A percentile compares a stretch with the other conserved stretches of the same genome.
These are phyloP conservation scores for Musa schizocarpa DNA, from an alignment of 176 grass and related monocot genomes.

Conservation along the genomic window DNA sequence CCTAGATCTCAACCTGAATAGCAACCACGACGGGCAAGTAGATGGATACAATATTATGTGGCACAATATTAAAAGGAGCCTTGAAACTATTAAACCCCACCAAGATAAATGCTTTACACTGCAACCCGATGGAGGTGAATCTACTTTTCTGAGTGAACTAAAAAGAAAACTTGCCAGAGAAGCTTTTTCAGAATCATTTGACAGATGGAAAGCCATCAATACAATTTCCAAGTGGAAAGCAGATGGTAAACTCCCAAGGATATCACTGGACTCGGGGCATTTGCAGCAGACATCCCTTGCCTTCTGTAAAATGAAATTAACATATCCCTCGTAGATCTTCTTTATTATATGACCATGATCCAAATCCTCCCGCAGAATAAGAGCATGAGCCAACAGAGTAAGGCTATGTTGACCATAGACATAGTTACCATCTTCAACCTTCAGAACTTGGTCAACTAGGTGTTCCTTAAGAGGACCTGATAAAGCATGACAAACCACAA, in stretches of 20 bases:
- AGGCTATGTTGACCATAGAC: conserved; percentile 68
- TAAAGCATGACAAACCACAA: conserved; percentile 53
- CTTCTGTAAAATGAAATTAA: conserved; percentile 53
- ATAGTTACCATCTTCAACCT: conserved; percentile 61
- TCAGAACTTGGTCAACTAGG: conserved; percentile 72
- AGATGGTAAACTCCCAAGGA: conserved; percentile 54
- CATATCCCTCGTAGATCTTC: conserved; percentile 54
- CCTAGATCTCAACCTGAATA: conserved; percentile 67
- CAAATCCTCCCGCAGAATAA: conserved; percentile 45
- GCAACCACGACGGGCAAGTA: conserved; percentile 70
- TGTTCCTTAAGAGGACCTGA: conserved; percentile 52
- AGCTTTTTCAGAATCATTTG: conserved; percentile 47
- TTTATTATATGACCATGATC: conserved; percentile 34
- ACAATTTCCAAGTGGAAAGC: conserved; percentile 89
- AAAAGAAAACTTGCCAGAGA: conserved; percentile 42
- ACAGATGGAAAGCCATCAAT: conserved; percentile 74
- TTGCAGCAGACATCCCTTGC: conserved; percentile 38
- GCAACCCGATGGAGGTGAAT: conserved; percentile 30
- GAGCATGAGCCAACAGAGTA: conserved; percentile 58
- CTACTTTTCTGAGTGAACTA: conserved; percentile 51
- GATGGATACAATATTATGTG: conserved; percentile 79
- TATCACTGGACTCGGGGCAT: conserved; percentile 34
- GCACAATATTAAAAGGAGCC: conserved; percentile 55
- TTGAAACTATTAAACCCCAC: conserved; percentile 78
- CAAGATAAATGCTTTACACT: conserved; percentile 46